These are phyloP conservation scores for Lomentospora prolificans DNA, from an alignment of 2,329 filamentous ascomycete genomes.

Conservation along the genomic window DNA sequence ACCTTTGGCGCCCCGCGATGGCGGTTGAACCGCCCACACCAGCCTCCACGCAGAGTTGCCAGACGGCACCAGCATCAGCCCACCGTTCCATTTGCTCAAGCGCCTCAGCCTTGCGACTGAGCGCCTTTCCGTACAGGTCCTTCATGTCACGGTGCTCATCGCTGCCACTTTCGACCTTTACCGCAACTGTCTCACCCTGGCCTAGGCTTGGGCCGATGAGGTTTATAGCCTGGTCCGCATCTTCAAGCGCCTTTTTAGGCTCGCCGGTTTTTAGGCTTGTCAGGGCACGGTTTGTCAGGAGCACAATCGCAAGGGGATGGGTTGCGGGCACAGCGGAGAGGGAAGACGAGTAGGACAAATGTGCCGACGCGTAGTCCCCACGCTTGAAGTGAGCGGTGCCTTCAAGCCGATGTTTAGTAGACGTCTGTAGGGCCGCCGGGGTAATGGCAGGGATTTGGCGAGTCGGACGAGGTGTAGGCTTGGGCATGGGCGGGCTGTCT, in stretches of 20 bases:
- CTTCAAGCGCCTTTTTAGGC: conserved; percentile 73
- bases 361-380: conserved; percentile 82
- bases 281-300: conserved; percentile 83
- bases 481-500: conserved; percentile 26
- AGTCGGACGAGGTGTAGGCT: conserved; percentile 35
- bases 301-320: conserved; percentile 79
- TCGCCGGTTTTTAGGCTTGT: conserved; percentile 88
- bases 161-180: conserved; percentile 46
- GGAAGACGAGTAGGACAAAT: conserved; percentile 71
- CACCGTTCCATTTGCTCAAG: conserved; percentile 94
- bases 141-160: conserved; percentile 72
- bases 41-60: conserved; percentile 73
- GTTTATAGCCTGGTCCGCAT: conserved; percentile 70
- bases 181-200: conserved; percentile 67
- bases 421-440: conserved; percentile 59
- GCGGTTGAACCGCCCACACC: conserved; percentile 80
- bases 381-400: conserved; percentile 88
- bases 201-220: conserved; percentile 75
- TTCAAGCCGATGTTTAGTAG: conserved; percentile 65
- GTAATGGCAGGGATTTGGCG: conserved; percentile 60
- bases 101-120: conserved; percentile 91
- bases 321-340: conserved; percentile 62
- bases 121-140: conserved; percentile 85
- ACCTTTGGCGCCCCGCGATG: conserved; percentile 76
- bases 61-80: conserved; percentile 70